Percentiles rank a stretch among this genome's conserved stretches.
These are phyloP conservation scores for Leptodontidium sp. DNA, from an alignment of 2,329 filamentous ascomycete species.

Conservation along the genomic window DNA sequence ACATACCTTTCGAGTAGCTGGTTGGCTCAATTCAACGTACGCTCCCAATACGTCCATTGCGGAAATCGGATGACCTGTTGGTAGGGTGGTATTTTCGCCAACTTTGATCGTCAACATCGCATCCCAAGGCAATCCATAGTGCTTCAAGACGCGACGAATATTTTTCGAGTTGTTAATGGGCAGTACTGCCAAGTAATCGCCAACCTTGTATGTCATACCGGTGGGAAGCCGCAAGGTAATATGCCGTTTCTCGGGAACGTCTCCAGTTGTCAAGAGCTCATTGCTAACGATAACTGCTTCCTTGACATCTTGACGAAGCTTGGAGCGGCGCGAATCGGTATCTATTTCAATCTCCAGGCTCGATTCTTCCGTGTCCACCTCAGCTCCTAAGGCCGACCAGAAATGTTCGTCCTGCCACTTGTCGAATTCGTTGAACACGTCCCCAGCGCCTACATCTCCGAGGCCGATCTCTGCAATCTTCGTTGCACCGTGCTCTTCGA, in stretches of 20 bases:
- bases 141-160: constrained; percentile 19
- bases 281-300: constrained; percentile 66
- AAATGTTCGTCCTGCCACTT: constrained; percentile 68
- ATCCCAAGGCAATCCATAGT: too few relatives aligned
- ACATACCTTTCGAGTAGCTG: constrained; percentile 57
- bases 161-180: constrained; percentile 29
- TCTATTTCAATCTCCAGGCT: constrained; percentile 38
- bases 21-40: constrained; percentile 67
- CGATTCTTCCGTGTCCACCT: constrained; percentile 29
- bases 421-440: constrained; percentile 75
- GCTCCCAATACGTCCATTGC: constrained; percentile 62
- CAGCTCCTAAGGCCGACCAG: constrained; percentile 51
- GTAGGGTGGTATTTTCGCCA: constrained; percentile 55
- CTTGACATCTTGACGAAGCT: constrained; percentile 67
- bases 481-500: constrained; percentile 21
- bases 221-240: constrained; percentile 51
- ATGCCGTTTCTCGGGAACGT: constrained; percentile 66
- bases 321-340: constrained; percentile 37
- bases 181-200: constrained; percentile 32
- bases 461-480: constrained; percentile 26
- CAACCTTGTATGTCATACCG: constrained; percentile 26
- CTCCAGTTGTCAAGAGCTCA: constrained; percentile 58
- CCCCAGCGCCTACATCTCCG: constrained; percentile 47
- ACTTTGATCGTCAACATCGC: constrained; percentile 32
- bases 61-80: constrained; percentile 56